phyloP scores from a whole-genome alignment of 495 filamentous ascomycete genomes.

The Xylaria curta region DNA sequence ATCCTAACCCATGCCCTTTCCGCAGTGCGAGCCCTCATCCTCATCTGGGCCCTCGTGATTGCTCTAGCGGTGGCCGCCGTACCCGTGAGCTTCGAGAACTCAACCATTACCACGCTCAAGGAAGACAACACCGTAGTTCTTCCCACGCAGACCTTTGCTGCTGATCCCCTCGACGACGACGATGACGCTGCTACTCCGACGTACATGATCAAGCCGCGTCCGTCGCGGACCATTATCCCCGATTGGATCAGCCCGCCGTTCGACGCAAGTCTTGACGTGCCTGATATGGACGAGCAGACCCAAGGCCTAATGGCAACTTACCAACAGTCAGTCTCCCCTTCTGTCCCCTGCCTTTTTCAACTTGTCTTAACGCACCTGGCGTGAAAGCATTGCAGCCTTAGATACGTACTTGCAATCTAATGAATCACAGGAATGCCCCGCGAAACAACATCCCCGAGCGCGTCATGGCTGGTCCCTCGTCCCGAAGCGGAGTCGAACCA shows the following conservation, averaged over 20 bases:
- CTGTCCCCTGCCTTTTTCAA: not conserved
- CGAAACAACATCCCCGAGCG: constrained; percentile 9
- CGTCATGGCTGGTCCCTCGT: not conserved
- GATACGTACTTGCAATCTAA: not conserved
- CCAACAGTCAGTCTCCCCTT: not conserved
- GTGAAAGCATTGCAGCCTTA: not conserved
- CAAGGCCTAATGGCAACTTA: not conserved
- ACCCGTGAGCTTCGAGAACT: not conserved
- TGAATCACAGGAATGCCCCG: not conserved
- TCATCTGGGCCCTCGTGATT: not conserved
- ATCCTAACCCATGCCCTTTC: not conserved
- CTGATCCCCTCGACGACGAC: not conserved
- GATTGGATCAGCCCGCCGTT: constrained; percentile 4
- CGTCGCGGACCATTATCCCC: not conserved
- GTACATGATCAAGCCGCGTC: not conserved
- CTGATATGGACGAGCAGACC: not conserved
- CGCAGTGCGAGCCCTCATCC: not conserved
- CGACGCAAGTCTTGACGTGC: not conserved
- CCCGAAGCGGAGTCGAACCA: not conserved
- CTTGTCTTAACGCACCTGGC: not conserved
- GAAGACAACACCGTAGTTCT: not conserved
- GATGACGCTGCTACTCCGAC: not conserved
- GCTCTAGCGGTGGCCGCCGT: not conserved
- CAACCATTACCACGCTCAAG: not conserved
- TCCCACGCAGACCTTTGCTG: not conserved